phyloP scores from a whole-genome alignment of 345 rosid species.

The Citrus unshiu region DNA sequence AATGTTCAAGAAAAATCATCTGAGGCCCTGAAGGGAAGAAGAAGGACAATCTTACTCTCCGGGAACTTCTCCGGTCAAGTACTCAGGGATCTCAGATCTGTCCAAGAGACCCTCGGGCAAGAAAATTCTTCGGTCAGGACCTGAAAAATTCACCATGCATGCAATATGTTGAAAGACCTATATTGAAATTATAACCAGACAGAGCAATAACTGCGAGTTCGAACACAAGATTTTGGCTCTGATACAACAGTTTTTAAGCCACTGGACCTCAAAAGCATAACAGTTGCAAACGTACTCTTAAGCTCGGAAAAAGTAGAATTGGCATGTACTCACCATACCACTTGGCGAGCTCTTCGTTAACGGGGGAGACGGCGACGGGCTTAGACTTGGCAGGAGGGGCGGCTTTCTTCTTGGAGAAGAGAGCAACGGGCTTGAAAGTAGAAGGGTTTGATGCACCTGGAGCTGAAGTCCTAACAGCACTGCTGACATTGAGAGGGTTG shows the following conservation, averaged over 20 bases:
- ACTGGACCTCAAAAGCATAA: background rate
- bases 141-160: conserved; percentile 31
- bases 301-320: background rate
- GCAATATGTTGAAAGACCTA: background rate
- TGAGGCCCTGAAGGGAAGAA: background rate
- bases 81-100: conserved; percentile 91
- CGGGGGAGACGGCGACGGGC: conserved; percentile 43
- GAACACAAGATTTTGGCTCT: background rate
- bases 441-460: conserved; percentile 52
- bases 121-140: conserved; percentile 97
- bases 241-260: background rate
- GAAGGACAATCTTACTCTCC: conserved; percentile 62
- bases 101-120: conserved; percentile 93
- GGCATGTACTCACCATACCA: conserved; percentile 77
- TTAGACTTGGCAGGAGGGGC: conserved; percentile 60
- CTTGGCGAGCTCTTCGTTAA: conserved; percentile 86
- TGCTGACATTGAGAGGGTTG: conserved; percentile 59
- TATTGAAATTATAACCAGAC: background rate
- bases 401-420: conserved; percentile 79
- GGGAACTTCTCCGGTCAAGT: conserved; percentile 94
- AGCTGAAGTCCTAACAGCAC: conserved; percentile 46
- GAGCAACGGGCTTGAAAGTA: conserved; percentile 72
- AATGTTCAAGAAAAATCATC: background rate
- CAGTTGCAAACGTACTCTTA: background rate
- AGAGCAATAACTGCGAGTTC: background rate